These are phyloP conservation scores for Somion occarium DNA, from an alignment of 1,284 basidiomycete species.

Conservation along the genomic window DNA sequence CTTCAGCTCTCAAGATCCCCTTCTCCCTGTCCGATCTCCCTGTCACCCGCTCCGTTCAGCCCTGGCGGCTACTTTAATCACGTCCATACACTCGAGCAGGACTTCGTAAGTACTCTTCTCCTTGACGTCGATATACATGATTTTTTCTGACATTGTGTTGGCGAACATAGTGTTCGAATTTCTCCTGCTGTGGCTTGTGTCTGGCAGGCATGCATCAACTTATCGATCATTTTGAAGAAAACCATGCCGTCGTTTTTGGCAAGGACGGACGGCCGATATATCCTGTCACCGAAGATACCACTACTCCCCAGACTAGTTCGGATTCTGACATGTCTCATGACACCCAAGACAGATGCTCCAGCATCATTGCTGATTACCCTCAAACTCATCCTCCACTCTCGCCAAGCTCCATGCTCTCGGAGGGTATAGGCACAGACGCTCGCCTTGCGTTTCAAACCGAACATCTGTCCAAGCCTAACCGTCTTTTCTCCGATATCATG, in stretches of 20 bases:
- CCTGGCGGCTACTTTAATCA: slow-evolving; percentile 1
- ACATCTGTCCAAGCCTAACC: slow-evolving; percentile 7
- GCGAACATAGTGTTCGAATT: slow-evolving; percentile 48
- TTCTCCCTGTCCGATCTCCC: neutral
- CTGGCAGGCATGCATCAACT: slow-evolving; percentile 64
- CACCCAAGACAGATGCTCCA: slow-evolving; percentile 14
- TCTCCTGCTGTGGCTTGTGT: slow-evolving; percentile 58
- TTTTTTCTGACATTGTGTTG: neutral
- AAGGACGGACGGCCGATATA: slow-evolving; percentile 24
- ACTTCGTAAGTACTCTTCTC: slow-evolving; percentile 6
- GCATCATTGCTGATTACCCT: slow-evolving; percentile 30
- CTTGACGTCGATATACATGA: too few species aligned
- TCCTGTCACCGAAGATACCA: slow-evolving; percentile 16
- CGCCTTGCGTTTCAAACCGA: slow-evolving; percentile 5
- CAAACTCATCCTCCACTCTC: slow-evolving; percentile 23
- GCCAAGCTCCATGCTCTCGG: slow-evolving; percentile 8
- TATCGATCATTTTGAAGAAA: slow-evolving; percentile 62
- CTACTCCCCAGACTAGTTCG: slow-evolving; percentile 12
- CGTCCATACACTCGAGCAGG: slow-evolving; percentile 4
- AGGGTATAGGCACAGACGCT: slow-evolving; percentile 11
- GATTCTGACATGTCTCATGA: slow-evolving; percentile 10
- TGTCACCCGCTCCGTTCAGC: neutral
- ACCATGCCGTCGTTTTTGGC: slow-evolving; percentile 43
- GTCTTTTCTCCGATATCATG: slow-evolving; percentile 14
- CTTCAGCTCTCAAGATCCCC: neutral